phyloP scores from a whole-genome alignment of 129 eudicot genomes.

The Rutidosis leptorrhynchoides region DNA sequence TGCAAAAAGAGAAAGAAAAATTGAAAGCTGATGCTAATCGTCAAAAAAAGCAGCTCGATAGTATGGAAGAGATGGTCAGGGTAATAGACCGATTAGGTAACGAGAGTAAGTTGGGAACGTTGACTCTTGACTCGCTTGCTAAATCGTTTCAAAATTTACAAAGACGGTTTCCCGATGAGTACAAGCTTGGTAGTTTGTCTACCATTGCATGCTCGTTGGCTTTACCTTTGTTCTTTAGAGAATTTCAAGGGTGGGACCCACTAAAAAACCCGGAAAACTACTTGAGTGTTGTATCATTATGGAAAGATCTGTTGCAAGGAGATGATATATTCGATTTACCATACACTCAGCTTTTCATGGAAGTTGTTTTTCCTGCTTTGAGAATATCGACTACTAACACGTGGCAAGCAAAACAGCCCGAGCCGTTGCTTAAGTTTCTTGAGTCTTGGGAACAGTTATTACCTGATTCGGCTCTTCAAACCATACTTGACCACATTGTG shows the following conservation, averaged over 20 bases:
- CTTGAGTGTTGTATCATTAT: slow-evolving; percentile 35
- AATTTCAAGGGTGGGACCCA: slow-evolving; percentile 79
- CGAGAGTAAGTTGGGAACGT: slow-evolving; percentile 41
- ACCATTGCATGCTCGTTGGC: slow-evolving; percentile 63
- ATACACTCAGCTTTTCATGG: slow-evolving; percentile 46
- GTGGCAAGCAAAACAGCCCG: slow-evolving; percentile 84
- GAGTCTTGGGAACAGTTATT: slow-evolving; percentile 73
- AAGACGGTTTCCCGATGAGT: slow-evolving; percentile 49
- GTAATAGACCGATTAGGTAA: slow-evolving; percentile 46
- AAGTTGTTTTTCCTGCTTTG: slow-evolving; percentile 76
- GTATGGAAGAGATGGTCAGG: slow-evolving; percentile 51
- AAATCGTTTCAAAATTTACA: slow-evolving; percentile 49
- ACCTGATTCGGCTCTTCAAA: slow-evolving; percentile 60
- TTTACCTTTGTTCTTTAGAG: slow-evolving; percentile 54
- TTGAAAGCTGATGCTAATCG: slow-evolving; percentile 47
- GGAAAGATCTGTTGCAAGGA: slow-evolving; percentile 64
- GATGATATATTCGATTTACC: slow-evolving; percentile 42
- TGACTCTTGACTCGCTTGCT: slow-evolving; percentile 67
- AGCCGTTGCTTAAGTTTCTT: slow-evolving; percentile 61
- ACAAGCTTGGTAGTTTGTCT: slow-evolving; percentile 55
- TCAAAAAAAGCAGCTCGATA: slow-evolving; percentile 57
- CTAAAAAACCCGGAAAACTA: slow-evolving; percentile 52
- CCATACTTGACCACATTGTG: slow-evolving; percentile 53
- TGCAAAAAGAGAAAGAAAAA: slow-evolving; percentile 70
- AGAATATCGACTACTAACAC: slow-evolving; percentile 67